Percentiles rank a stretch among this genome's conserved stretches.
These are phyloP conservation scores for Lepidium sativum DNA, from an alignment of 345 rosid species.

Conservation along the genomic window DNA sequence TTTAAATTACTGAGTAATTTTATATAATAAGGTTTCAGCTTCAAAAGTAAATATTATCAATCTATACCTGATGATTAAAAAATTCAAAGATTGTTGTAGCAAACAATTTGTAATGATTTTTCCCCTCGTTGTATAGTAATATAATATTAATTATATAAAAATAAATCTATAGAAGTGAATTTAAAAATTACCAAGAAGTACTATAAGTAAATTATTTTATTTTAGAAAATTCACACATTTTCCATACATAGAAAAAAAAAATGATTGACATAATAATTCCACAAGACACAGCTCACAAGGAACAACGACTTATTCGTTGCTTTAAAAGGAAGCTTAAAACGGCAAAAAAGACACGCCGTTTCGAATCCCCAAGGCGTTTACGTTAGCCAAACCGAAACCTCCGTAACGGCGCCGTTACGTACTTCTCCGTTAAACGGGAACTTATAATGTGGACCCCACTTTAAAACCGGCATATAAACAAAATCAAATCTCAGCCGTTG, in stretches of 20 bases:
- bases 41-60: too few relatives aligned
- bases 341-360: conserved; percentile 25
- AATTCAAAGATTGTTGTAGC: neutral
- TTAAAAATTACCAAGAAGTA: neutral
- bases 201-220: neutral
- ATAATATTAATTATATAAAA: too few relatives aligned
- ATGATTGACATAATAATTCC: too few relatives aligned
- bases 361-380: conserved; percentile 24
- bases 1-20: too few relatives aligned
- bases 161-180: neutral
- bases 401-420: conserved; percentile 29
- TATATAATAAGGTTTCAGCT: too few relatives aligned
- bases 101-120: neutral
- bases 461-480: neutral
- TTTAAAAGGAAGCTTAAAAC: conserved; percentile 20
- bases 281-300: neutral
- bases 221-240: neutral
- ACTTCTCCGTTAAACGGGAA: conserved; percentile 13
- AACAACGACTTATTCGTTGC: neutral
- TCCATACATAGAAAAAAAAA: neutral
- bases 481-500: conserved; percentile 32
- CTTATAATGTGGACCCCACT: conserved; percentile 13
- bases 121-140: too few relatives aligned
- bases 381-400: neutral
- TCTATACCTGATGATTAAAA: too few relatives aligned